phyloP scores from a whole-genome alignment of 129 eudicot species.

The Dittrichia graveolens region DNA sequence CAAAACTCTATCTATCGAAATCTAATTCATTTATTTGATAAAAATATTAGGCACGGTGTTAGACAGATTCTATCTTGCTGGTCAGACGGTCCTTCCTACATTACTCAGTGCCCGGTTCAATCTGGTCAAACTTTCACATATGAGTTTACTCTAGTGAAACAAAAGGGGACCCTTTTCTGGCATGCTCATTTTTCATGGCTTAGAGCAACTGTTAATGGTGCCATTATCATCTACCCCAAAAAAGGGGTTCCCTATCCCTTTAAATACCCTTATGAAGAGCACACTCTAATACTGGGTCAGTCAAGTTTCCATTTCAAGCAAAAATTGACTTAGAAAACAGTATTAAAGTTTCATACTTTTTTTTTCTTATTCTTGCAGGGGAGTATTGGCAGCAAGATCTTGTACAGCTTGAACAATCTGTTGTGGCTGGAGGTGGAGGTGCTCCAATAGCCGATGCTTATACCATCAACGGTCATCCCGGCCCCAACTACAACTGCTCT shows the following conservation, averaged over 20 bases:
- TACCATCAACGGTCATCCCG: conserved; percentile 84
- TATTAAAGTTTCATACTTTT: neutral
- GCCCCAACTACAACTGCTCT: conserved; percentile 75
- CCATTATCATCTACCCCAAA: conserved; percentile 70
- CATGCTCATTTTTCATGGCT: conserved; percentile 86
- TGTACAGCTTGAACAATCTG: conserved; percentile 56
- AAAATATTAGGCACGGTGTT: conserved; percentile 72
- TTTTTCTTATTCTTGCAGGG: conserved; percentile 38
- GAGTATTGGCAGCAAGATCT: conserved; percentile 67
- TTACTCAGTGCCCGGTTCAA: conserved; percentile 93
- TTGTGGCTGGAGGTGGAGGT: conserved; percentile 55
- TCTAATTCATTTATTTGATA: neutral
- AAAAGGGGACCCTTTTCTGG: conserved; percentile 80
- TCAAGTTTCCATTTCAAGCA: neutral
- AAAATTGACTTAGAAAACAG: neutral
- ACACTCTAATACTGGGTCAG: conserved; percentile 57
- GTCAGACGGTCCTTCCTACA: conserved; percentile 81
- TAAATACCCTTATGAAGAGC: conserved; percentile 67
- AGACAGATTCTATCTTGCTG: conserved; percentile 71
- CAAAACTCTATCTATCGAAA: neutral
- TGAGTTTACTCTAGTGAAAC: conserved; percentile 59
- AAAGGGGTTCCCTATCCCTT: conserved; percentile 70
- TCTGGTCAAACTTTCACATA: conserved; percentile 67
- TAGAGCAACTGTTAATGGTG: conserved; percentile 83
- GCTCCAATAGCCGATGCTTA: conserved; percentile 67